Base-by-base conservation (phyloP, 2,329 filamentous ascomycete species). In the Monilinia fructigena region DNA sequence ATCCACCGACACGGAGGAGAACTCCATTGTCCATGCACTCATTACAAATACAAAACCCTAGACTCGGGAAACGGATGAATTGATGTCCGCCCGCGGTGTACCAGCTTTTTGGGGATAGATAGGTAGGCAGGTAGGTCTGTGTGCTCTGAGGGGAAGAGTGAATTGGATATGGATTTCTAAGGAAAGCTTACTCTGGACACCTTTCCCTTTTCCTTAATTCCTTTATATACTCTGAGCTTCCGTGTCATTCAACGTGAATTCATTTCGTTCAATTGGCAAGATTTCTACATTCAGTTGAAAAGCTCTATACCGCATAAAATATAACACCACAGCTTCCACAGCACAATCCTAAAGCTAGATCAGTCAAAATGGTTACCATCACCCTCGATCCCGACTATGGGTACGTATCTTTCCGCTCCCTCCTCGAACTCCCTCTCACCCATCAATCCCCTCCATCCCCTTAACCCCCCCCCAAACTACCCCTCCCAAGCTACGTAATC, bases 401-500 rank as follows among this genome's bases (percentile, higher is more conserved):
- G 75, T 76, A 74, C 52, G 71, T 64, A 47, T 20, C 12, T 2
- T 18, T 35, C 47, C 50, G 23, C 59, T 53, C 54, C 40, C 18
- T n/a, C 35, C 31, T 20, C 54, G 8, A 7, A n/a, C 45, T 18
- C 31, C 14, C 26, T n/a, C 16, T 20, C 35, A n/a, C 53, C n/a
- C 35, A 2, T 40, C 45, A n/a, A 55, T 11, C 35, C 62, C n/a
- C 45, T 12, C 50, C 18, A 35, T 14, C 12, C 53, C 28, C 23
- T 23, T 53, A 89, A 87, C 78, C 52, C 52, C 16, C 10, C n/a
- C 14, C 3, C 11, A 12, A 47, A 53, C 31, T 52, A 89, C 78
- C 52, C 52, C 16, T 42, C 10, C n/a, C 11, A 38, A 89, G 87
- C 79, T 86, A 86, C 75, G 86, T 89, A 73, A 80, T 90, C 64